These are phyloP conservation scores for Calonectria hawksworthii DNA, from an alignment of 2,329 filamentous ascomycete species.

Conservation along the genomic window DNA sequence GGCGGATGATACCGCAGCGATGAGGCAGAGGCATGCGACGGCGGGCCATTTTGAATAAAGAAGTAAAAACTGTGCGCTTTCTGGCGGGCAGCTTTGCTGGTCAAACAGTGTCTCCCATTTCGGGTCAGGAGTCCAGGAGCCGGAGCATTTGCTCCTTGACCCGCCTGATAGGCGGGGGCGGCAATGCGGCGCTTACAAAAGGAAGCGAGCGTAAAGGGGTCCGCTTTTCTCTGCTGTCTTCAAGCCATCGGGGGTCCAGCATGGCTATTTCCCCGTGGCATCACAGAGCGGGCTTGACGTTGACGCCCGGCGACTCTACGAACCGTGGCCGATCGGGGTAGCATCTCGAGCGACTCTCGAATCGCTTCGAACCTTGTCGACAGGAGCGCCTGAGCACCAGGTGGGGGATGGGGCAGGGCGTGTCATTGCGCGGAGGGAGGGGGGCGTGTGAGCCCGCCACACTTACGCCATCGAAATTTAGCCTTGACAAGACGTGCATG, in stretches of 20 bases:
- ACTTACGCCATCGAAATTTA: conserved; percentile 34
- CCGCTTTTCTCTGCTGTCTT: conserved; percentile 35
- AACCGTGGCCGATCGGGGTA: conserved; percentile 17
- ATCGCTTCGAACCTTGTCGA: conserved; percentile 21
- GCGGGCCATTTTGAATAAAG: conserved; percentile 50
- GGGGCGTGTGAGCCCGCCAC: conserved; percentile 33
- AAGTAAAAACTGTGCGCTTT: conserved; percentile 47
- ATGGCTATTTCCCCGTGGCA: not conserved
- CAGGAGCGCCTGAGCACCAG: not conserved
- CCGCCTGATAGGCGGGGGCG: conserved; percentile 48
- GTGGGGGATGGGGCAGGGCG: not conserved
- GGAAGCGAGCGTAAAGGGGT: conserved; percentile 32
- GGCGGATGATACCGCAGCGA: conserved; percentile 36
- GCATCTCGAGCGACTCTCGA: conserved; percentile 15
- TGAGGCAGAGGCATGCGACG: conserved; percentile 39
- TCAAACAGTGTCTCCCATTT: conserved; percentile 46
- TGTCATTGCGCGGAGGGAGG: not conserved
- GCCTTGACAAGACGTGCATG: conserved; percentile 24
- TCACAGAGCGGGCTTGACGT: not conserved
- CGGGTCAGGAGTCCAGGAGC: conserved; percentile 40
- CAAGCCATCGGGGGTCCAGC: not conserved
- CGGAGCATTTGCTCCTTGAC: conserved; percentile 54
- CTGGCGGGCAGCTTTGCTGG: conserved; percentile 40
- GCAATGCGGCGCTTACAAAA: conserved; percentile 49
- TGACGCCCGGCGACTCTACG: conserved; percentile 7